Evolutionary conservation across 2,329 filamentous ascomycete genomes (phyloP), one percentile per base, ranked within the genome.

Genomic region (Mollisia scopiformis): DNA sequence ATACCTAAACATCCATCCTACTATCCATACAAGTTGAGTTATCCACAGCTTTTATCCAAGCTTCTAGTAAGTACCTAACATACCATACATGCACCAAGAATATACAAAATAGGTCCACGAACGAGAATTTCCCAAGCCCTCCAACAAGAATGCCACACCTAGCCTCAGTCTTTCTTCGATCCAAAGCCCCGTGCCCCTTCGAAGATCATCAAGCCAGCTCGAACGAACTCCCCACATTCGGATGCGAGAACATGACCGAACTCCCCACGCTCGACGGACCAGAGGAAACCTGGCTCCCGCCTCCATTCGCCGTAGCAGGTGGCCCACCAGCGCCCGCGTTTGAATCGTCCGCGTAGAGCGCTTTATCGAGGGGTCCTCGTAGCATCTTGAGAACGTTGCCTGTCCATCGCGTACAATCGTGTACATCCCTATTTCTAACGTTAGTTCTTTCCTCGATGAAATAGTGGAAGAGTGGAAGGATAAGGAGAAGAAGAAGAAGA

Each of bases 341-440:
- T 14, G 5, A 10, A 47, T 47, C 43, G 8, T 47, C 23, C 21
- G 23, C 14, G 28, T 47, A 47, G 25, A 47, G 43, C 23, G 43
- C 49, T 21, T 51, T 51, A 46, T 68, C 62, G 5, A 68, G n/a
- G 0, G 64, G 52, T 3, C 67, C 67, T 19, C 47, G 52, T 13
- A 69, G 55, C 67, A 69, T 69, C 50, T 64, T 67, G n/a, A 68
- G 35, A 1, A 69, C 66, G 57, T 68, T 68, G 1, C 66, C 67
- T 4, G 59, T 65, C 64, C 63, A 67, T 1, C 57, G 31, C 30
- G 57, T 58, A 51, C 52, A 61, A 57, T 67, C 65, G 6, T 67
- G 60, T 14, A 67, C 65, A 49, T 65, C 65, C 37, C 62, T 63
- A 30, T 14, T 28, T 31, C 28, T n/a, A 35, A 47, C 46, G 51